Percentiles rank a stretch among this genome's conserved stretches.
These are phyloP conservation scores for Globisporangium recalcitrans DNA, from an alignment of 352 stramenopile genomes.

Conservation along the genomic window DNA sequence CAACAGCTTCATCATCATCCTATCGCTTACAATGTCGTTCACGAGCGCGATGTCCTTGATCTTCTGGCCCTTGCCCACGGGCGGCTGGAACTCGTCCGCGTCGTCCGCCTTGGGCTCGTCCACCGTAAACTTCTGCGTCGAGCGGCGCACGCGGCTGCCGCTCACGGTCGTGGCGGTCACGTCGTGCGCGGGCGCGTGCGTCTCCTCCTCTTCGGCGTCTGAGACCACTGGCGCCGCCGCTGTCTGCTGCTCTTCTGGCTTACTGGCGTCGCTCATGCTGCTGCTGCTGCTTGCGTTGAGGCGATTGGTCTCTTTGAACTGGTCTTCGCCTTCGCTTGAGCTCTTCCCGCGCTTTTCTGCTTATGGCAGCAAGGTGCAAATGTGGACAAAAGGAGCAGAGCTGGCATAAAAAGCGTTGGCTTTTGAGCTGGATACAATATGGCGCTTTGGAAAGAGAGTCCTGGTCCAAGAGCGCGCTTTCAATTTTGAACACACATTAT, in stretches of 20 bases:
- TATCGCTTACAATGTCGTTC: conserved; percentile 38
- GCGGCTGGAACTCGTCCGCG: conserved; percentile 56
- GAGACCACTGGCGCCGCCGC: not conserved
- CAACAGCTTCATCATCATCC: not conserved
- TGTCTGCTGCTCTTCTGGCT: conserved; percentile 7
- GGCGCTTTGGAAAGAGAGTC: too few relatives aligned
- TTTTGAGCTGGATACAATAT: too few relatives aligned
- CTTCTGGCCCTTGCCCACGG: conserved; percentile 45
- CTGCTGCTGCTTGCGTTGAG: not conserved
- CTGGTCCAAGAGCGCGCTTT: too few relatives aligned
- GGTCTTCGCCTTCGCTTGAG: too few relatives aligned
- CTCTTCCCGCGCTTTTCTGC: too few relatives aligned
- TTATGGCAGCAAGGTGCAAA: too few relatives aligned
- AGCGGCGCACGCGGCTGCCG: conserved; percentile 49
- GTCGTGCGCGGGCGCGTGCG: conserved; percentile 7
- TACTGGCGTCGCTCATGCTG: conserved; percentile 12
- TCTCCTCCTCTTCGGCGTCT: conserved; percentile 7
- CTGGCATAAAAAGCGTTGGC: too few relatives aligned
- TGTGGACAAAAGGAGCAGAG: too few relatives aligned
- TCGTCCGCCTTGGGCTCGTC: conserved; percentile 41
- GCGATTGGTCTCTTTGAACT: too few relatives aligned
- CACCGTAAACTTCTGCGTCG: conserved; percentile 68
- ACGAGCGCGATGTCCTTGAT: conserved; percentile 61
- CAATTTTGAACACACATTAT: too few relatives aligned
- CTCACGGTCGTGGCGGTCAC: conserved; percentile 24